Evolutionary conservation across 495 filamentous ascomycete species (phyloP).

Genomic region (Venustampulla echinocandica): DNA sequence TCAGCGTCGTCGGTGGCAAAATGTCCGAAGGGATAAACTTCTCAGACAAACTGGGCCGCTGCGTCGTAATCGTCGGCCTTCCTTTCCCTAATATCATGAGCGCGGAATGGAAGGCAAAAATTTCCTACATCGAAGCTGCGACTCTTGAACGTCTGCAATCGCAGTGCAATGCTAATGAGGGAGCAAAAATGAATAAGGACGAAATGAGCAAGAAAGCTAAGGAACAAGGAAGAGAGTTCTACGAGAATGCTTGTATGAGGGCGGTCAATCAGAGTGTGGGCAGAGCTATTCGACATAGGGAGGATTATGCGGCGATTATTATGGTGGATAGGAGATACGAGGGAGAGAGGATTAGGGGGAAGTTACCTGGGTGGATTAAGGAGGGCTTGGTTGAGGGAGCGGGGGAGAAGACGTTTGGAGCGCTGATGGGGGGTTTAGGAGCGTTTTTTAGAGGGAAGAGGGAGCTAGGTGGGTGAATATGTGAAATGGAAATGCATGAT

Average conservation of each 20-base stretch:
- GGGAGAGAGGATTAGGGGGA: constrained; percentile 56
- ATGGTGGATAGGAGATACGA: constrained; percentile 75
- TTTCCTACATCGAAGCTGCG: constrained; percentile 74
- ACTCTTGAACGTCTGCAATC: constrained; percentile 36
- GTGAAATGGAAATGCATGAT: no score
- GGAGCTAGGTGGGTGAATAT: no score
- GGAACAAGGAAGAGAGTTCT: constrained; percentile 69
- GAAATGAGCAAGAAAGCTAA: constrained; percentile 39
- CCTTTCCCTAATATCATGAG: constrained; percentile 89
- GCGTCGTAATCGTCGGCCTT: constrained; percentile 79
- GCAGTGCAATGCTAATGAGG: constrained; percentile 10
- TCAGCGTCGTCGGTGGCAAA: constrained; percentile 93
- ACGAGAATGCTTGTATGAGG: constrained; percentile 93
- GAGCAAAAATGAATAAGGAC: neutral
- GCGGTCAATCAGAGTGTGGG: constrained; percentile 97
- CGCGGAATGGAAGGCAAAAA: constrained; percentile 85
- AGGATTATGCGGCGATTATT: constrained; percentile 85
- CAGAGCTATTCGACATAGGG: constrained; percentile 77
- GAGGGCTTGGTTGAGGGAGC: constrained; percentile 43
- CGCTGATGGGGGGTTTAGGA: constrained; percentile 46
- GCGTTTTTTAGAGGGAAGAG: constrained; percentile 47
- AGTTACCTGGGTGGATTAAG: constrained; percentile 85
- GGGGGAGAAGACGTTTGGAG: constrained; percentile 37
- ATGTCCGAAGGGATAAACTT: constrained; percentile 98
- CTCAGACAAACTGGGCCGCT: constrained; percentile 80